Conservation (phyloP, 2,329 filamentous ascomycete species). For the Pseudocercospora fijiensis region DNA sequence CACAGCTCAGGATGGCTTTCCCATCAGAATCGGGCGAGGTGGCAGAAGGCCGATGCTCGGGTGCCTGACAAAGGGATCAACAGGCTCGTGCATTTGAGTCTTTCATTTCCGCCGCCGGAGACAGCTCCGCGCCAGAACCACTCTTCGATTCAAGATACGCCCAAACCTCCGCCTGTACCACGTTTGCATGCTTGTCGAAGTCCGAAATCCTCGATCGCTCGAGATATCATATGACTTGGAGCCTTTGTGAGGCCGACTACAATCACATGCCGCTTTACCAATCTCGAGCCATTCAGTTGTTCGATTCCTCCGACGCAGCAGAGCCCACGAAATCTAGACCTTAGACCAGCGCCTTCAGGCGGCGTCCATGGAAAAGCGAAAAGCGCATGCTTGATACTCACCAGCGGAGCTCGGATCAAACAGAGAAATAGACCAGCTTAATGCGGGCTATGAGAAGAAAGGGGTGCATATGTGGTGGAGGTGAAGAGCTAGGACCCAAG, state of each 20-base stretch:
- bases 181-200: not conserved
- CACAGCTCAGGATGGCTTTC: not conserved
- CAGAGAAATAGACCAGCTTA: not conserved
- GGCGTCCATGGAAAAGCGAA: not conserved
- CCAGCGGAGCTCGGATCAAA: not conserved
- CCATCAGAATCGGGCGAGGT: not conserved
- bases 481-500: not conserved
- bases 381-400: not conserved
- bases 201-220: not conserved
- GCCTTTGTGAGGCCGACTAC: not conserved
- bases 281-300: not conserved
- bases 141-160: not conserved
- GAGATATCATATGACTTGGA: not conserved
- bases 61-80: not conserved
- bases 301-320: not conserved
- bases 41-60: not conserved
- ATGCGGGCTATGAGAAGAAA: not conserved
- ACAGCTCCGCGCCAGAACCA: not conserved
- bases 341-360: not conserved
- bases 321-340: not conserved
- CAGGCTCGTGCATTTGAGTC: not conserved
- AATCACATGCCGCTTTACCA: not conserved
- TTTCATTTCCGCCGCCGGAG: not conserved
- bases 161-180: not conserved
- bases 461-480: not conserved